Evolutionary conservation across 129 eudicot genomes (phyloP), one percentile per base, ranked within the genome.

Genomic region (Tagetes erecta): DNA sequence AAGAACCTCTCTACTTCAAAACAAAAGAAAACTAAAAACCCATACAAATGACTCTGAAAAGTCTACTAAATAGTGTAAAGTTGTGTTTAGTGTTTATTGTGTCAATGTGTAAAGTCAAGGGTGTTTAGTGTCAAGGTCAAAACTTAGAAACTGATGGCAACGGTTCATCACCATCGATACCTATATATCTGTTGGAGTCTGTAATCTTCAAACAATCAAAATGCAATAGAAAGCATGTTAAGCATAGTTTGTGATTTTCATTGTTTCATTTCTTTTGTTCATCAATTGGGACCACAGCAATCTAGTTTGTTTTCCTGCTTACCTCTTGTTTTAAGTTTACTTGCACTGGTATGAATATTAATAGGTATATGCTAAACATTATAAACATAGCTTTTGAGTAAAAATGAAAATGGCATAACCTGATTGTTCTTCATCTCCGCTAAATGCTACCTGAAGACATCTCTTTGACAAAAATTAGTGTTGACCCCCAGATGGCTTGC

Each of bases 351-450:
- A 37, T 5, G 39, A 30, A 71, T 12, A 56, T 36, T 68, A 30
- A 38, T 0, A 64, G 12, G 56, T 6, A 56, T 14, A 76, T 31
- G 56, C 31, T 67, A 51, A 65, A 51, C 3, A 35, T 7, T 36
- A 45, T 13, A 83, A 55, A 49, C 52, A 53, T 62, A 57, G 31
- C 8, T 74, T 52, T 8, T 0, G 38, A 35, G 70, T 76, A 9
- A 72, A 59, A 14, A 6, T 49, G 20, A 3, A 58, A 46, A 77
- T 47, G 68, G 59, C 47, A 46, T 20, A 76, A 83, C 82, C 87
- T 82, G 80, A 12, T 76, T 73, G 76, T 76, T 81, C 83, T 81
- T 86, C 91, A 86, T 86, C 69, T 78, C 81, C 76, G 82, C 49
- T 67, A 69, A 79, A 68, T 49, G 79, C 82, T 68, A 71, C 70